Evolutionary conservation across 2,329 filamentous ascomycete genomes (phyloP).

Genomic region (Grosmannia serpens): DNA sequence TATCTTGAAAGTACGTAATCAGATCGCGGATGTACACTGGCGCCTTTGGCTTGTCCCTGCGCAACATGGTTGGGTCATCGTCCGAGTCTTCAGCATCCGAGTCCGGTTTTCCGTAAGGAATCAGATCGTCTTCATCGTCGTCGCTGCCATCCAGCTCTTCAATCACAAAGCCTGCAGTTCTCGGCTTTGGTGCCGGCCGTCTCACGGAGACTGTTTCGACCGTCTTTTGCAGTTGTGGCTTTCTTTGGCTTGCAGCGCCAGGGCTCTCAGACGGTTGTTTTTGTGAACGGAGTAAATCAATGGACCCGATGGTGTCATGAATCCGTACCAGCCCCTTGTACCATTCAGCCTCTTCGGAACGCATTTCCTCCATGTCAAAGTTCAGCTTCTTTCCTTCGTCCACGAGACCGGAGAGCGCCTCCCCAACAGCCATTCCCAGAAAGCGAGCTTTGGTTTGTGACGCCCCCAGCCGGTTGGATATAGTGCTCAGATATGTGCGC

Average conservation of each 20-base stretch:
- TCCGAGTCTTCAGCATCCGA: conserved; percentile 86
- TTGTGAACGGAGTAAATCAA: conserved; percentile 32
- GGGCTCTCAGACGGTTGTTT: not conserved
- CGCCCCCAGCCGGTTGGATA: conserved; percentile 75
- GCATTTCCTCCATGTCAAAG: conserved; percentile 73
- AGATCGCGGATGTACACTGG: conserved; percentile 89
- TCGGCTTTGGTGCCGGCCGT: conserved; percentile 13
- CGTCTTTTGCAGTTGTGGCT: not conserved
- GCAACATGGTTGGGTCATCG: conserved; percentile 79
- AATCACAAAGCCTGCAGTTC: conserved; percentile 38
- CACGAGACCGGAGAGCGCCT: conserved; percentile 51
- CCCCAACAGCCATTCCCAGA: conserved; percentile 80
- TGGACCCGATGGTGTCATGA: conserved; percentile 50
- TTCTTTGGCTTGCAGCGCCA: not conserved
- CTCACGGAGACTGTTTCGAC: conserved; percentile 15
- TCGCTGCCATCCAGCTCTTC: conserved; percentile 55
- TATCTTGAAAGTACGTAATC: conserved; percentile 65
- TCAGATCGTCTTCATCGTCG: conserved; percentile 51
- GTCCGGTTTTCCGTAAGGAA: conserved; percentile 73
- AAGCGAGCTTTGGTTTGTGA: conserved; percentile 67
- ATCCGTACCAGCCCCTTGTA: conserved; percentile 56
- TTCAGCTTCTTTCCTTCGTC: conserved; percentile 63
- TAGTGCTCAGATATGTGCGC: conserved; percentile 58
- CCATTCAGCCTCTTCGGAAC: conserved; percentile 60
- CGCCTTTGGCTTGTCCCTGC: conserved; percentile 67